phyloP scores from a whole-genome alignment of 2,329 filamentous ascomycete genomes.

The Beauveria caledonica region DNA sequence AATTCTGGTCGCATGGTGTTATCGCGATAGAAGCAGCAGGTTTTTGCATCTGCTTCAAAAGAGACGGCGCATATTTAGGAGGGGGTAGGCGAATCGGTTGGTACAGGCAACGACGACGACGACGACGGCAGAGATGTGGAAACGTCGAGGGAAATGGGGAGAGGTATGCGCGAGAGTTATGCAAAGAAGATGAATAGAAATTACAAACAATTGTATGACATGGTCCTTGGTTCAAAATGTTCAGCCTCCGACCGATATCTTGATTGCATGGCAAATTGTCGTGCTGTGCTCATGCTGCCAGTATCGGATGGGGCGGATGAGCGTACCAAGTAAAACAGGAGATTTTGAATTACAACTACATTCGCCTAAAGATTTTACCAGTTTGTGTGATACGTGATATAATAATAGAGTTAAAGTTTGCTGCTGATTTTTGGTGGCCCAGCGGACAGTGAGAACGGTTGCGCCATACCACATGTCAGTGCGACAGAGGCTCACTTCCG shows the following conservation, averaged over 20 bases:
- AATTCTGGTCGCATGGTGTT: background rate
- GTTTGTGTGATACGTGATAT: background rate
- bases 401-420: background rate
- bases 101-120: background rate
- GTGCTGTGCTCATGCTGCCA: background rate
- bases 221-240: background rate
- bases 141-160: background rate
- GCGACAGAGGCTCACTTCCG: no score
- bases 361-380: background rate
- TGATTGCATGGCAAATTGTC: no score
- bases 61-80: background rate
- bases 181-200: conserved; percentile 5
- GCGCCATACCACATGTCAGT: background rate
- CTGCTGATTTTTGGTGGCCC: background rate
- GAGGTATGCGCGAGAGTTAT: background rate
- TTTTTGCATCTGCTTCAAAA: background rate
- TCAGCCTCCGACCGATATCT: no score
- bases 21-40: background rate
- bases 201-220: conserved; percentile 6
- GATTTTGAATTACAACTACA: background rate
- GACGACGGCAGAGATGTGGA: background rate
- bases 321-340: no score
- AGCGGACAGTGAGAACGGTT: background rate
- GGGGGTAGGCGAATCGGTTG: background rate
- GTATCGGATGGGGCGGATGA: background rate